These are phyloP conservation scores for Cyphellophora europaea DNA, from an alignment of 2,329 filamentous ascomycete species.

Conservation along the genomic window DNA sequence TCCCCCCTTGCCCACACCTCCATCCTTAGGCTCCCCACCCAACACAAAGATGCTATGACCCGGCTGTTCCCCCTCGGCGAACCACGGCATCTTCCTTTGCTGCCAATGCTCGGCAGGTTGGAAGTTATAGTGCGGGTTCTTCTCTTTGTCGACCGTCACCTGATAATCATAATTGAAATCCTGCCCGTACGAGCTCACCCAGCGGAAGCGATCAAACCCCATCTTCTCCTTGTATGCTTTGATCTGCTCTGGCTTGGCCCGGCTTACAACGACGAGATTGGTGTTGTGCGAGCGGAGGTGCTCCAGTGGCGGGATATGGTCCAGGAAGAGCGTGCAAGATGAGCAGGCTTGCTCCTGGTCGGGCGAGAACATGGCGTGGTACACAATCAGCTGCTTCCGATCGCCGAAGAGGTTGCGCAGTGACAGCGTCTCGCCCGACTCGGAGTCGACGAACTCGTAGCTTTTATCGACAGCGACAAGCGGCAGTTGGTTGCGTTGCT, in stretches of 20 bases:
- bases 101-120: constrained; percentile 16
- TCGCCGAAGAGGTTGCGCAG: constrained; percentile 21
- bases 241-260: constrained; percentile 22
- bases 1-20: constrained; percentile 16
- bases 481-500: constrained; percentile 23
- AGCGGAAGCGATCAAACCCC: constrained; percentile 32
- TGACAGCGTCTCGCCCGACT: constrained; percentile 7
- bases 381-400: constrained; percentile 25
- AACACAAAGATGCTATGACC: constrained; percentile 30
- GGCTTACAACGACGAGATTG: constrained; percentile 26
- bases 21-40: constrained; percentile 4
- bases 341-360: constrained; percentile 26
- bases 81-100: constrained; percentile 5
- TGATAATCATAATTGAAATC: constrained; percentile 35
- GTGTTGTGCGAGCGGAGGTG: constrained; percentile 31
- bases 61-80: constrained; percentile 25
- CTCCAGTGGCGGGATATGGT: constrained; percentile 28
- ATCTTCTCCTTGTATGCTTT: constrained; percentile 27
- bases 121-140: constrained; percentile 22
- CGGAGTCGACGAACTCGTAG: constrained; percentile 24
- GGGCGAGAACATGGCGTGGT: constrained; percentile 39
- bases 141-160: constrained; percentile 23
- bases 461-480: constrained; percentile 30
- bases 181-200: constrained; percentile 21
- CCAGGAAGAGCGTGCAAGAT: constrained; percentile 30